Base-by-base conservation (phyloP, 2,329 filamentous ascomycete genomes). In the Thyridium curvatum region DNA sequence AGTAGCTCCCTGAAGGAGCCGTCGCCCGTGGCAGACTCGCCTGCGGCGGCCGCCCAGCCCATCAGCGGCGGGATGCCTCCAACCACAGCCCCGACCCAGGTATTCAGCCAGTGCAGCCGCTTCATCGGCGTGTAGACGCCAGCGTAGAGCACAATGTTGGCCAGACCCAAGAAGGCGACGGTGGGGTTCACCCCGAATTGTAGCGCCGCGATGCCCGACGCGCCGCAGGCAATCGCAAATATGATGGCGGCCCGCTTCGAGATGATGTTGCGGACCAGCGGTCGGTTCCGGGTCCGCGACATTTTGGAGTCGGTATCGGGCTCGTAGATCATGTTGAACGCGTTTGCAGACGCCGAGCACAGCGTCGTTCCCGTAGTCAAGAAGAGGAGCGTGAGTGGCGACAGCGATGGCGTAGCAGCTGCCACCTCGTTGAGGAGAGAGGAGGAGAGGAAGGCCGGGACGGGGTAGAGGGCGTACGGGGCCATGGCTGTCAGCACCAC, bases 281-380 rank as follows among this genome's bases (percentile, higher is more conserved):
- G 93, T 4, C 93, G 69, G 51, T 96, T 96, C 18, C 87, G 77
- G 3, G 93, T 98, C n/a, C 93, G 80, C 29, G 77, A 82, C 93
- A 98, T 98, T 53, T 85, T 80, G 34, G 89, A 87, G 60, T 98
- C 93, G 55, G 90, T 90, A 43, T 82, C 73, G 9, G 82, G 86
- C 63, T 98, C 93, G 63, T 96, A 89, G 42, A 96, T 79, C 93
- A 98, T 98, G 63, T 98, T 98, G 48, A 97, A 72, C 2, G 93
- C 79, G 59, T 98, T 98, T 32, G 93, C 93, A 42, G 85, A 87
- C 32, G 90, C 88, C n/a, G 80, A 86, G 59, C 87, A 93, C 15
- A 96, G 73, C 4, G 90, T 81, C 0, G 93, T 97, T 43, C 93
- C 91, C 4, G 79, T 79, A 1, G 91, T 95, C 37, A 98, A 79